These are phyloP conservation scores for Globisporangium spiculum DNA, from an alignment of 352 stramenopile species.

Conservation along the genomic window DNA sequence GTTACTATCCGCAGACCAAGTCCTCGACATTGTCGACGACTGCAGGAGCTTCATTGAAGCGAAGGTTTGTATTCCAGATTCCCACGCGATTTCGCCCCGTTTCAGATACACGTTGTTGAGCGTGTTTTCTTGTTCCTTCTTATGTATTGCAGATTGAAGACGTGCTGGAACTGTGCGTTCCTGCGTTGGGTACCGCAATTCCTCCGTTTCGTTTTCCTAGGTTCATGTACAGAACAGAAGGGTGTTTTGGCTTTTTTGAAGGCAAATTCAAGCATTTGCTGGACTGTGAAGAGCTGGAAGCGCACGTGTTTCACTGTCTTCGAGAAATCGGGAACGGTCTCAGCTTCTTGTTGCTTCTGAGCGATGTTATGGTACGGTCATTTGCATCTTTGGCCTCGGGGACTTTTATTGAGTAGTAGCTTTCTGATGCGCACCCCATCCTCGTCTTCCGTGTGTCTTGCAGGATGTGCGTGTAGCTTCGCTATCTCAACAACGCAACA, in stretches of 20 bases:
- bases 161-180: constrained; percentile 63
- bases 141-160: constrained; percentile 47
- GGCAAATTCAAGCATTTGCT: constrained; percentile 79
- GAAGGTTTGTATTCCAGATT: constrained; percentile 28
- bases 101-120: not conserved
- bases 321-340: constrained; percentile 78
- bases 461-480: constrained; percentile 5
- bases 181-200: constrained; percentile 67
- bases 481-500: not conserved
- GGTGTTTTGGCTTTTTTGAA: constrained; percentile 80
- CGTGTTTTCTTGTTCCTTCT: not conserved
- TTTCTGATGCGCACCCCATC: not conserved
- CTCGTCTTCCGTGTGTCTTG: not conserved
- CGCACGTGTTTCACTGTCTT: constrained; percentile 82
- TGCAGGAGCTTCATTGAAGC: constrained; percentile 32
- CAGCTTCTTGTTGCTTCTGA: constrained; percentile 51
- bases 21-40: constrained; percentile 31
- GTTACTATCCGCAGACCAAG: constrained; percentile 25
- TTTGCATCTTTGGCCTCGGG: not conserved
- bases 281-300: constrained; percentile 73
- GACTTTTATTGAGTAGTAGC: not conserved
- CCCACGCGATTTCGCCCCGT: not conserved
- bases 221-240: constrained; percentile 42
- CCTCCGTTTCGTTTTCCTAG: constrained; percentile 70
- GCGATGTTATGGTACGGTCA: constrained; percentile 29